phyloP scores from a whole-genome alignment of 2,329 filamentous ascomycete species.

The Exophiala lecanii-corni region DNA sequence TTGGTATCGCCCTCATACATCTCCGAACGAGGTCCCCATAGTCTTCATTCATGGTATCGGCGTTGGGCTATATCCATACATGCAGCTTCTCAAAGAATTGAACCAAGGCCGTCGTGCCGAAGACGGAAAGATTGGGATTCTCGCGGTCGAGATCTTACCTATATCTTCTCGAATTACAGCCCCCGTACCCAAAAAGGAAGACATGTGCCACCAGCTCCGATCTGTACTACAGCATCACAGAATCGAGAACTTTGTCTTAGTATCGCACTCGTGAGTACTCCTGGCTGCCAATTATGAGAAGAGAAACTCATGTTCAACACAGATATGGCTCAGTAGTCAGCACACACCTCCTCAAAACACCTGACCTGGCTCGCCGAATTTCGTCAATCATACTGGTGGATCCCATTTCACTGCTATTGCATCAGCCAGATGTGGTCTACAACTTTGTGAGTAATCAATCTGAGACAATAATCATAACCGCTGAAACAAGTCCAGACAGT shows the following conservation, averaged over 20 bases:
- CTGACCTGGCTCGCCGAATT: conserved; percentile 43
- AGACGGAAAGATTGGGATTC: conserved; percentile 13
- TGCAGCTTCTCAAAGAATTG: conserved; percentile 56
- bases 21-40: conserved; percentile 49
- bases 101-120: conserved; percentile 13
- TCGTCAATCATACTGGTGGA: conserved; percentile 50
- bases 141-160: conserved; percentile 16
- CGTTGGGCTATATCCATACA: conserved; percentile 61
- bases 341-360: conserved; percentile 56
- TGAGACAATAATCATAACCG: not conserved
- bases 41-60: conserved; percentile 69
- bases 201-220: conserved; percentile 54
- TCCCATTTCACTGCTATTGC: conserved; percentile 63
- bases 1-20: conserved; percentile 62
- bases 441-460: conserved; percentile 49
- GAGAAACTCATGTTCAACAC: not conserved
- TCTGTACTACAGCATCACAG: conserved; percentile 55
- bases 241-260: conserved; percentile 56
- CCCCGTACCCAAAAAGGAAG: conserved; percentile 23
- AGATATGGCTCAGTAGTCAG: conserved; percentile 59
- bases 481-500: conserved; percentile 32
- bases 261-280: conserved; percentile 48
- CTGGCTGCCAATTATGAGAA: not conserved
- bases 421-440: conserved; percentile 66
- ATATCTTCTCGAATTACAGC: conserved; percentile 48